Percentiles rank a stretch among this genome's conserved stretches.
These are phyloP conservation scores for Limtongia smithiae DNA, from an alignment of 805 yeast species.

Conservation along the genomic window DNA sequence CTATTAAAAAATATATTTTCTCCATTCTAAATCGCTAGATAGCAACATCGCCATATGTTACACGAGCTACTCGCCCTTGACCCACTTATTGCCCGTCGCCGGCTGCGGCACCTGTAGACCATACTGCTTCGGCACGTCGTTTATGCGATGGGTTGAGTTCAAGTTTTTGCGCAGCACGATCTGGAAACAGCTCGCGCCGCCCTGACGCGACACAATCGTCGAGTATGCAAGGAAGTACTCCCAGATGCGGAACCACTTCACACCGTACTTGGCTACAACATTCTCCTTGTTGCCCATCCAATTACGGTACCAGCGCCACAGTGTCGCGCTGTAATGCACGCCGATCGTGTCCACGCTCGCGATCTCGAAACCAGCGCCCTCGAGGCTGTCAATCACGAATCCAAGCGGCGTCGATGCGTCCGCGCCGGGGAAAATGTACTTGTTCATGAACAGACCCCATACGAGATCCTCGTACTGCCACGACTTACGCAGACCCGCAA, in stretches of 20 bases:
- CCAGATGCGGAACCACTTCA: slow-evolving; percentile 91
- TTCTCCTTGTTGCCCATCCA: slow-evolving; percentile 81
- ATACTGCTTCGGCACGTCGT: slow-evolving; percentile 72
- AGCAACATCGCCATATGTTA: not conserved
- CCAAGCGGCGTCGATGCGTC: slow-evolving; percentile 93
- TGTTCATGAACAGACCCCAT: slow-evolving; percentile 96
- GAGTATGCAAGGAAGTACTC: slow-evolving; percentile 79
- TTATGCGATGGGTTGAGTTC: slow-evolving; percentile 77
- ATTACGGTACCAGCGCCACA: slow-evolving; percentile 93
- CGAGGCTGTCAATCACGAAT: slow-evolving; percentile 71
- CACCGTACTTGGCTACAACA: slow-evolving; percentile 75
- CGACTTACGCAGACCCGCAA: slow-evolving; percentile 82
- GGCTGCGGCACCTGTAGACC: slow-evolving; percentile 54
- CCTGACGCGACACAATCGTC: slow-evolving; percentile 84
- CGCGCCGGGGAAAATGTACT: slow-evolving; percentile 95
- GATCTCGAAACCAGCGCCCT: slow-evolving; percentile 81
- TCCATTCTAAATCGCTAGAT: not conserved
- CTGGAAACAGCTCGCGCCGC: slow-evolving; percentile 89
- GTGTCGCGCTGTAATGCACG: slow-evolving; percentile 85
- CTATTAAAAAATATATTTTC: not conserved
- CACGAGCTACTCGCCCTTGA: not conserved
- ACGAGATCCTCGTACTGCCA: slow-evolving; percentile 93
- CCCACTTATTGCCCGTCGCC: slow-evolving; percentile 28
- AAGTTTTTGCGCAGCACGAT: slow-evolving; percentile 85
- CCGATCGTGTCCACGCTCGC: slow-evolving; percentile 83